Evolutionary conservation across 768 basidiomycete species (phyloP), one percentile per base, ranked within the genome.

Genomic region (Terana coerulea): DNA sequence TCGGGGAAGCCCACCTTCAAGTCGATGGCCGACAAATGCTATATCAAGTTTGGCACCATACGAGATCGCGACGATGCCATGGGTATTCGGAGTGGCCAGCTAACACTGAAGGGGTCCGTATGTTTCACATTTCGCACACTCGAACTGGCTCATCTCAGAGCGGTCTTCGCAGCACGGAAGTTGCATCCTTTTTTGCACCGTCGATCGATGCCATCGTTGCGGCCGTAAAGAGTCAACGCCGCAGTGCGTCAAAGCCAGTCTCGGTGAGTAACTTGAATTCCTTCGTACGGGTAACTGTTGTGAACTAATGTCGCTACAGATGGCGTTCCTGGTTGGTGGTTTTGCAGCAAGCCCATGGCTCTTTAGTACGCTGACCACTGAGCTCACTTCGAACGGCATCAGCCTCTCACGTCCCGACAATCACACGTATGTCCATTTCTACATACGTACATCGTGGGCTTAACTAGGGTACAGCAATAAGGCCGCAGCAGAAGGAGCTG

Each of bases 1-100:
- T 63, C 64, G 7, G 65, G 72, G 28, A 76, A 76, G 55, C 64
- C 70, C 12, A 75, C 71, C n/a, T 76, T 76, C 53, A 78, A 69
- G 24, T 65, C 64, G 45, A 62, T 61, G 0, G 60, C 65, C 12
- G 69, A 72, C 39, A 63, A 71, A 0, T 71, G 67, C 14, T 77
- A 70, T 51, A 68, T 66, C 28, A 75, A 65, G 35, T 73, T 78
- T 42, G 74, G 76, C n/a, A 71, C 67, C 3, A 59, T 67, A 30
- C 61, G 69, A 2, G 70, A 72, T 47, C 68, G 61, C 37, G 75
- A 77, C 53, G 62, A 62, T 1, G 60, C 65, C 47, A 64, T 66
- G 24, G 71, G 68, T 21, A 72, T 76, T 43, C 64, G 66, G 24
- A 65, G 64, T 3, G 75, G 75, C 1, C 69, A 72, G 49, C 64